These are phyloP conservation scores for Simmondsia chinensis DNA, from an alignment of 148 eudicot species.

Conservation along the genomic window DNA sequence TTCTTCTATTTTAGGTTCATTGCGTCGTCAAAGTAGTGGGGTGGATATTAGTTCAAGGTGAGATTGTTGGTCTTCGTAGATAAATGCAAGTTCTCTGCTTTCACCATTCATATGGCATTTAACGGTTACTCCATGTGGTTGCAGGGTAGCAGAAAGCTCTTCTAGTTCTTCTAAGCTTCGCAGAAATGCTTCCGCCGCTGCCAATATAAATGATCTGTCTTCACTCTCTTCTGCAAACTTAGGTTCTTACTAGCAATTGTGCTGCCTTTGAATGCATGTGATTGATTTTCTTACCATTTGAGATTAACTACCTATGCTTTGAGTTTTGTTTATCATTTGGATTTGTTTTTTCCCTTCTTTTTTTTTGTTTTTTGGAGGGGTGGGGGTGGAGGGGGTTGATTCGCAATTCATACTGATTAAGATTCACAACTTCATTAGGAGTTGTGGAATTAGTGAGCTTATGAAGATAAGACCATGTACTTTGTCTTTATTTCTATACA, in stretches of 20 bases:
- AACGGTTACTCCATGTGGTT: constrained; percentile 9
- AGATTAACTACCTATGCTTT: too few relatives aligned
- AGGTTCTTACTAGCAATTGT: constrained; percentile 35
- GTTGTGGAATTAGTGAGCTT: too few relatives aligned
- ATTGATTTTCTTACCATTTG: constrained; percentile 6
- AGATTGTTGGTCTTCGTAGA: constrained; percentile 2
- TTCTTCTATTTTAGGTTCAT: constrained; percentile 32
- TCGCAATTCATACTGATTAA: too few relatives aligned
- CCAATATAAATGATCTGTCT: constrained; percentile 43
- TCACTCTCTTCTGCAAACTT: constrained; percentile 39
- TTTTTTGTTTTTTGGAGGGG: too few relatives aligned
- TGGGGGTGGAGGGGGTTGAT: too few relatives aligned
- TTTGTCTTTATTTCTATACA: too few relatives aligned
- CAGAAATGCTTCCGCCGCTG: constrained; percentile 65
- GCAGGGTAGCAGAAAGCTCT: constrained; percentile 51
- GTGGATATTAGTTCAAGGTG: constrained; percentile 60
- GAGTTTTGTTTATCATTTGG: too few relatives aligned
- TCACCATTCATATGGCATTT: too few relatives aligned
- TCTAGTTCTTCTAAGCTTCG: constrained; percentile 55
- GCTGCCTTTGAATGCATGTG: constrained; percentile 3
- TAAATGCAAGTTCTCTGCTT: neutral
- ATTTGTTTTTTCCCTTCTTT: too few relatives aligned
- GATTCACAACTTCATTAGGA: too few relatives aligned
- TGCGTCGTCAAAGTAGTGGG: constrained; percentile 85
- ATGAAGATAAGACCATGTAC: too few relatives aligned